phyloP scores from a whole-genome alignment of 2,329 filamentous ascomycete genomes.

The Pseudogymnoascus sp. region DNA sequence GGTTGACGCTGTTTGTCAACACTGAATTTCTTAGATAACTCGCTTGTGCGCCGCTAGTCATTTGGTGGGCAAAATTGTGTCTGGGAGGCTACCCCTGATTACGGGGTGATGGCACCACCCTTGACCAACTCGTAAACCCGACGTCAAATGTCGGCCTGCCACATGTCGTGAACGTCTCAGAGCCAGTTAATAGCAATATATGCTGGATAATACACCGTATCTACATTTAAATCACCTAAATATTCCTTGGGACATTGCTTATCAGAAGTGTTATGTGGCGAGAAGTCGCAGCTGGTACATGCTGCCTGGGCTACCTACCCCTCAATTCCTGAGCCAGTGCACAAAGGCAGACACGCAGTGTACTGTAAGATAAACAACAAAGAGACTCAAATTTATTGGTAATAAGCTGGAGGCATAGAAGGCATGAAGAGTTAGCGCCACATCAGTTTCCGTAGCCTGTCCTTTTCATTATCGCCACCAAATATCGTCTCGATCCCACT shows the following conservation, averaged over 20 bases:
- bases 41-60: conserved; percentile 7
- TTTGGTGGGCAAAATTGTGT: conserved; percentile 5
- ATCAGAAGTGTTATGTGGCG: not conserved
- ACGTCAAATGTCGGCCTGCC: not conserved
- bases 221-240: not conserved
- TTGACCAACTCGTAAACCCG: not conserved
- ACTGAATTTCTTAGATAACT: conserved; percentile 9
- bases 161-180: not conserved
- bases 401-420: not conserved
- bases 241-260: not conserved
- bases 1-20: conserved; percentile 10
- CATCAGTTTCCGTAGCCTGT: conserved; percentile 45
- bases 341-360: not conserved
- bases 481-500: conserved; percentile 62
- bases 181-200: not conserved
- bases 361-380: not conserved
- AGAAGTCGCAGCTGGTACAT: not conserved
- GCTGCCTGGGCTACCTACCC: not conserved
- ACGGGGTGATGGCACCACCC: not conserved
- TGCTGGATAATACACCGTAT: not conserved
- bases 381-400: not conserved
- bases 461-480: conserved; percentile 53
- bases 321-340: not conserved
- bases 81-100: conserved; percentile 4
- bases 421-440: conserved; percentile 28